Evolutionary conservation across 495 filamentous ascomycete species (phyloP), one percentile per base, ranked within the genome.

Genomic region (Penicillium manginii): DNA sequence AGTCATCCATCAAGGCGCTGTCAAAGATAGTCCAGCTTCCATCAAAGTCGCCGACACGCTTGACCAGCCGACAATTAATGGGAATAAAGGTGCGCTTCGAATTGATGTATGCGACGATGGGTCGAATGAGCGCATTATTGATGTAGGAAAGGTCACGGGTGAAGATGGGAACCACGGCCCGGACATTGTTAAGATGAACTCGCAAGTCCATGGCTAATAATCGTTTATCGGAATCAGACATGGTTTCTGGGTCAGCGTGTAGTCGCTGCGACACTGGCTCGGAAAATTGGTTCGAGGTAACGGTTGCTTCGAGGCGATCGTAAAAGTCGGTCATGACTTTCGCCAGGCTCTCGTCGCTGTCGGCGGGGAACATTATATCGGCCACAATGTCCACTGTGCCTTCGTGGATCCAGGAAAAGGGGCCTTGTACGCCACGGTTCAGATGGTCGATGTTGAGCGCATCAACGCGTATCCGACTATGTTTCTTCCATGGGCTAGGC

Each of bases 71-170:
- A 75, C 94, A 98, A 57, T 88, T 89, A 66, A 98, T 88, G 10
- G 94, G 96, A 48, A 98, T 98, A 68, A 96, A 97, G 0, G 92
- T 93, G 65, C 86, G 87, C 68, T 89, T 86, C 31, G 91, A 91
- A 72, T 98, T 98, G 74, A 98, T 97, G 67, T 97, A 98, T 1
- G 94, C 96, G n/a, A 98, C 94, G 54, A 98, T 98, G 15, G 94
- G 94, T 23, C 94, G 85, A 40, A 98, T 88, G 7, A 98, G 84
- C 3, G 94, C 94, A 66, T 93, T 93, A 72, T 97, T 98, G 59
- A 96, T 90, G 73, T 98, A 98, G 32, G 91, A 94, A 14, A 98
- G 81, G 71, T 97, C 89, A 54, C 81, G 84, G 22, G 89, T 94
- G 73, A 97, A 97, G 53, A 98, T 83, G 0, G 94, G 94, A 1